These are phyloP conservation scores for Periconia sp. DNA, from an alignment of 2,329 filamentous ascomycete species.

Conservation along the genomic window DNA sequence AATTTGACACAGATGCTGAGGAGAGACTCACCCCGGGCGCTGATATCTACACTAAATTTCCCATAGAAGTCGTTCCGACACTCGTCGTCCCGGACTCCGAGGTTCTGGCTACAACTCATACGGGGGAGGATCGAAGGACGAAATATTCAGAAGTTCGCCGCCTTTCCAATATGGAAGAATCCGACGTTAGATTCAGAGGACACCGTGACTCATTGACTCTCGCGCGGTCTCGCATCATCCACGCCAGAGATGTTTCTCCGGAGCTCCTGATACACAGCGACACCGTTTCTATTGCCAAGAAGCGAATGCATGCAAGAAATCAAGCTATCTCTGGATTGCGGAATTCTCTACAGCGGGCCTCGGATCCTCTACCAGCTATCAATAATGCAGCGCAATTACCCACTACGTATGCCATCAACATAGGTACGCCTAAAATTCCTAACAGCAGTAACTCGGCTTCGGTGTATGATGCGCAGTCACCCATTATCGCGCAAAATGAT, in stretches of 20 bases:
- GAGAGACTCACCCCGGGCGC: not conserved
- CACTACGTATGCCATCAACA: too few relatives aligned
- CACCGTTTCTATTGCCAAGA: constrained; percentile 30
- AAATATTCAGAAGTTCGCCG: constrained; percentile 14
- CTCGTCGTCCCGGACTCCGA: constrained; percentile 15
- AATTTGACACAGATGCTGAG: not conserved
- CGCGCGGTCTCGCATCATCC: constrained; percentile 33
- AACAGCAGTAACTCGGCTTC: constrained; percentile 13
- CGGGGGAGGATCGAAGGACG: constrained; percentile 7
- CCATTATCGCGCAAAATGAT: too few relatives aligned
- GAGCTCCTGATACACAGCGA: constrained; percentile 30
- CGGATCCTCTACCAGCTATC: too few relatives aligned
- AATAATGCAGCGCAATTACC: too few relatives aligned
- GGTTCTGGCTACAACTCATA: constrained; percentile 1
- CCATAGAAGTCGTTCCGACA: constrained; percentile 3
- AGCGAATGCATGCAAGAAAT: constrained; percentile 32
- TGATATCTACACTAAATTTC: too few relatives aligned
- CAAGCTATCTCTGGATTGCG: constrained; percentile 17
- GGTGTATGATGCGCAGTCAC: constrained; percentile 9
- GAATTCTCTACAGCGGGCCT: constrained; percentile 15
- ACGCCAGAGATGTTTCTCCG: constrained; percentile 18
- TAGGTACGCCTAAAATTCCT: constrained; percentile 10
- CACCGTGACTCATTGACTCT: constrained; percentile 41
- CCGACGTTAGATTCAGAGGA: constrained; percentile 31
- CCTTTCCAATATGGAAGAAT: constrained; percentile 38